phyloP scores from a whole-genome alignment of 164 flowering plant genomes.

The Vitis rupestris region DNA sequence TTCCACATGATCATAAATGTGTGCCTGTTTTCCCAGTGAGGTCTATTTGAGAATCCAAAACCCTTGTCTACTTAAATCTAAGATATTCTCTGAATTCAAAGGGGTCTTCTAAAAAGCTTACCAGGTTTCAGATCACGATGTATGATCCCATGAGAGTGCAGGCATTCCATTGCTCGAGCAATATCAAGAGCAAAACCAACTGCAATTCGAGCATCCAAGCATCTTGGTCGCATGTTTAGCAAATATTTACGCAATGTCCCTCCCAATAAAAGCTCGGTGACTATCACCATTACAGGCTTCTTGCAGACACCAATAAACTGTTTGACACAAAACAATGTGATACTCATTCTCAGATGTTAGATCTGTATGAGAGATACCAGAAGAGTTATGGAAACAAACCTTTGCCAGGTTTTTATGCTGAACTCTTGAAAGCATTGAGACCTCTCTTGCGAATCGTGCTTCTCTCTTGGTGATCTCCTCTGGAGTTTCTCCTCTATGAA shows the following conservation, averaged over 20 bases:
- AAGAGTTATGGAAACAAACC: constrained; percentile 30
- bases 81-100: too few species aligned
- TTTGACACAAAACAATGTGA: background rate
- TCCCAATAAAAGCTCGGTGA: constrained; percentile 36
- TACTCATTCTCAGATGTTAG: background rate
- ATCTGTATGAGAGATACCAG: background rate
- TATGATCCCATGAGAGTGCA: constrained; percentile 39
- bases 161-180: constrained; percentile 38
- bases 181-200: constrained; percentile 35
- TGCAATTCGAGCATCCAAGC: constrained; percentile 31
- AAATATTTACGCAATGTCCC: constrained; percentile 35
- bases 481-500: constrained; percentile 72
- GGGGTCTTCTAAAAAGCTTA: constrained; percentile 2
- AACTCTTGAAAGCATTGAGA: constrained; percentile 86
- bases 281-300: constrained; percentile 44
- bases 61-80: too few species aligned
- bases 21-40: too few species aligned
- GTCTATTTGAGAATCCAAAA: too few species aligned
- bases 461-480: constrained; percentile 76
- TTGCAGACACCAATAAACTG: constrained; percentile 48
- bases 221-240: constrained; percentile 36
- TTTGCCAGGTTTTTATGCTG: constrained; percentile 89
- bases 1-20: too few species aligned
- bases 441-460: constrained; percentile 74
- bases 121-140: constrained; percentile 41